These are phyloP conservation scores for Phytophthora crassamura DNA, from an alignment of 352 stramenopile species.

Conservation along the genomic window DNA sequence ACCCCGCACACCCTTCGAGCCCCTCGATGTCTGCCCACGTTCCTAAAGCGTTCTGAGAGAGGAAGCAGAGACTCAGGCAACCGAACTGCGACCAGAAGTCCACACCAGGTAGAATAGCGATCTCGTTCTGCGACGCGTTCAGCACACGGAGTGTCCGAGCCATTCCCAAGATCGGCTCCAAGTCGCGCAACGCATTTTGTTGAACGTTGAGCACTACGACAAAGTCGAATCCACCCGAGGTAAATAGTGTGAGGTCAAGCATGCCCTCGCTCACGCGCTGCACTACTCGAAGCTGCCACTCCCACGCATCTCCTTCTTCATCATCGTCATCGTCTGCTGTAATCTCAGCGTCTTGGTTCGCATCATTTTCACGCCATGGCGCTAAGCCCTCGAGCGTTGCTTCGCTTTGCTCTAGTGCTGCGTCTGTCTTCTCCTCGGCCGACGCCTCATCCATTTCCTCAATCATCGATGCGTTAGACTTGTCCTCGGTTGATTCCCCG, in stretches of 20 bases:
- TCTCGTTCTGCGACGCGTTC: constrained; percentile 65
- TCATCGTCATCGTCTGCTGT: constrained; percentile 12
- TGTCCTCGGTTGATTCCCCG: neutral
- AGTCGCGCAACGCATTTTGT: constrained; percentile 63
- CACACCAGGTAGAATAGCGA: constrained; percentile 49
- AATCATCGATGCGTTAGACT: neutral
- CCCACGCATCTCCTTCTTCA: constrained; percentile 27
- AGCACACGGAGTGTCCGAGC: constrained; percentile 57
- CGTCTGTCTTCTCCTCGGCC: constrained; percentile 5
- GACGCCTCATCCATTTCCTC: neutral
- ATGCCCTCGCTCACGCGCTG: constrained; percentile 57
- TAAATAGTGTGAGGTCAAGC: constrained; percentile 40
- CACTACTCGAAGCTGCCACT: constrained; percentile 61
- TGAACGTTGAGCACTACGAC: constrained; percentile 69
- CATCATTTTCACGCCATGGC: constrained; percentile 18
- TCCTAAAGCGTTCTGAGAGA: constrained; percentile 61
- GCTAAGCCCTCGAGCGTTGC: neutral
- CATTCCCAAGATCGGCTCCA: constrained; percentile 53
- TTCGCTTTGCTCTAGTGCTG: constrained; percentile 1
- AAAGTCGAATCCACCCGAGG: constrained; percentile 51
- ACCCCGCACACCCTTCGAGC: constrained; percentile 42
- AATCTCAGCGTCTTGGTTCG: constrained; percentile 6
- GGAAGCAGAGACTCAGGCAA: constrained; percentile 59
- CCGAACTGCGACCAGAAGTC: constrained; percentile 65
- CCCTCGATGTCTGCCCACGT: constrained; percentile 60